Evolutionary conservation across 257 asterid species (phyloP), one percentile per base, ranked within the genome.

Genomic region (Lithospermum erythrorhizon): DNA sequence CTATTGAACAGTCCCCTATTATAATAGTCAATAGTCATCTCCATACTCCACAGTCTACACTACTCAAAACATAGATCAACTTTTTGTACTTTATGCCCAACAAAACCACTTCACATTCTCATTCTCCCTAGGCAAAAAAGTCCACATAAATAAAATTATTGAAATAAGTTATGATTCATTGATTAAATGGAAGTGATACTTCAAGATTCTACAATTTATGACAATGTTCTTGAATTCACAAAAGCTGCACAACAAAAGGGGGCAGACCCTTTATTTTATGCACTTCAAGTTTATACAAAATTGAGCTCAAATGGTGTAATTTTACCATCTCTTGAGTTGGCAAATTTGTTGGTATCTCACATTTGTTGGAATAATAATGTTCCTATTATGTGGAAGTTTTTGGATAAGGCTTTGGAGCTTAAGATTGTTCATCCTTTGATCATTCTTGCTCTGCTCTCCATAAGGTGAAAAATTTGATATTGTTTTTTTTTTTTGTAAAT

Each of bases 321-420:
- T 65, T 65, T 91, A 37, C 98, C 98, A 60, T 85, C 80, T 69
- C 55, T 77, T 71, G 89, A 91, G 47, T 60, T 91, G 2, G 94
- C 87, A 14, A 69, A 82, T 60, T 72, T 81, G 60, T 75, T 91
- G 66, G 94, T 88, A 22, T 83, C 95, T 56, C 81, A 86, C 81
- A 84, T 91, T 76, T 88, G 87, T 54, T 91, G 98, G 98, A 94
- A 83, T 22, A 91, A 91, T 73, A 91, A 88, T 78, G 89, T 84
- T 61, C 87, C 98, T 64, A 68, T 75, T 64, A 81, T 88, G 64
- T 91, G 98, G 98, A 91, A 91, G 73, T 83, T 86, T 70, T 67
- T 91, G 68, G 98, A 86, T 19, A 88, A 84, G 68, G 98, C 97
- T 3, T 25, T 88, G 74, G 70, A 67, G 64, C 82, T 82, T 76